These are phyloP conservation scores for Metahyphopichia silvanorum DNA, from an alignment of 805 yeast genomes.

Conservation along the genomic window DNA sequence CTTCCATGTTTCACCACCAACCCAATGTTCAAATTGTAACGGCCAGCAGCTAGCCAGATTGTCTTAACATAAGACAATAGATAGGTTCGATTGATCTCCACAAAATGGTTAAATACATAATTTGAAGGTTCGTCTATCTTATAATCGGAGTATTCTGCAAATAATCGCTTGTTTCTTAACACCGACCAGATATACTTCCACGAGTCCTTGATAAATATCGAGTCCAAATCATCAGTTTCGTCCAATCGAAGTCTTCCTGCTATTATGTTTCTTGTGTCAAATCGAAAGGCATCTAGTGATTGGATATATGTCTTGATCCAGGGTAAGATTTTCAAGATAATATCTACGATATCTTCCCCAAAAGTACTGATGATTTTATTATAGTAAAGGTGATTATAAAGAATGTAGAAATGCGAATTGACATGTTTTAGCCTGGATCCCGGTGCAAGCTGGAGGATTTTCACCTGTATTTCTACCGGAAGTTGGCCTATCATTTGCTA, in stretches of 20 bases:
- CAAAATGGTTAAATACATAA: slow-evolving; percentile 40
- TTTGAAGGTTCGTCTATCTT: slow-evolving; percentile 48
- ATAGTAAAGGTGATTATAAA: slow-evolving; percentile 49
- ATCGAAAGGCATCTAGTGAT: slow-evolving; percentile 36
- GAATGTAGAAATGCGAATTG: slow-evolving; percentile 43
- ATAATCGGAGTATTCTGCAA: slow-evolving; percentile 45
- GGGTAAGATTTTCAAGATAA: slow-evolving; percentile 33
- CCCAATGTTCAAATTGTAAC: slow-evolving; percentile 50
- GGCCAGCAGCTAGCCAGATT: slow-evolving; percentile 46
- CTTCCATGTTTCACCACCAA: slow-evolving; percentile 49
- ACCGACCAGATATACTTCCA: slow-evolving; percentile 55
- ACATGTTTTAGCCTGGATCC: slow-evolving; percentile 27
- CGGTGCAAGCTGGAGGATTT: slow-evolving; percentile 30
- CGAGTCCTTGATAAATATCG: slow-evolving; percentile 43
- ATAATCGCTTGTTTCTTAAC: slow-evolving; percentile 49
- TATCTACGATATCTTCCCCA: slow-evolving; percentile 32
- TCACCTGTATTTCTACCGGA: slow-evolving; percentile 44
- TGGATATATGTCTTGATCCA: slow-evolving; percentile 36
- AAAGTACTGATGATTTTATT: slow-evolving; percentile 33
- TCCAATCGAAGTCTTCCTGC: slow-evolving; percentile 23
- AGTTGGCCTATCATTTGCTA: slow-evolving; percentile 17
- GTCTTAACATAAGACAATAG: slow-evolving; percentile 44
- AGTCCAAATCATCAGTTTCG: slow-evolving; percentile 22
- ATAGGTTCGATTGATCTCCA: slow-evolving; percentile 49
- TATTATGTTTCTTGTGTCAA: slow-evolving; percentile 21